phyloP scores from a whole-genome alignment of 176 grass and related monocot genomes.

The Metroxylon sagu region DNA sequence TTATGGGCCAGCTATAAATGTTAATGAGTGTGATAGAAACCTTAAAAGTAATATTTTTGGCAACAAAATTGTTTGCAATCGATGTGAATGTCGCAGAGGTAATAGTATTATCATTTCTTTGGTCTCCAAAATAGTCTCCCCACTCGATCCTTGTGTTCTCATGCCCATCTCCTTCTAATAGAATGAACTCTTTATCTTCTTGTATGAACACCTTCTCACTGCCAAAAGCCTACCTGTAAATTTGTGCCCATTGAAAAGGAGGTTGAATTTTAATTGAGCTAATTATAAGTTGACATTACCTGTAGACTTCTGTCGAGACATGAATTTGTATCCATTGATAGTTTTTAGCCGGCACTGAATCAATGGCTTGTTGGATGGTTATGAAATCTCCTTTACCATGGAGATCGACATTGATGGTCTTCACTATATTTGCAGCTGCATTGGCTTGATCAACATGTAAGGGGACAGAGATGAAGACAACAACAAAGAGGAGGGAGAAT shows the following conservation, averaged over 20 bases:
- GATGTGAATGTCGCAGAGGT: slow-evolving; percentile 36
- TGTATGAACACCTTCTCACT: slow-evolving; percentile 49
- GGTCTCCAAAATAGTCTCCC: slow-evolving; percentile 22
- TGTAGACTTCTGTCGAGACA: slow-evolving; percentile 38
- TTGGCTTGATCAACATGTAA: too few species aligned
- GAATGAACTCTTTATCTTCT: slow-evolving; percentile 27
- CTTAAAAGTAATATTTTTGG: slow-evolving; percentile 1
- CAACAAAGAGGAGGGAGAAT: too few species aligned
- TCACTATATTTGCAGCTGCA: neutral
- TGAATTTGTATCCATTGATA: slow-evolving; percentile 37
- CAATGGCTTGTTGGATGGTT: slow-evolving; percentile 31
- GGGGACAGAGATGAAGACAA: too few species aligned
- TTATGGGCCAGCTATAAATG: neutral
- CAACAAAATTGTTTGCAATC: slow-evolving; percentile 14
- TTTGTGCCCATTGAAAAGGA: neutral
- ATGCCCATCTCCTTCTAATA: slow-evolving; percentile 41
- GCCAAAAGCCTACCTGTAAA: neutral
- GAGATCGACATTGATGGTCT: neutral
- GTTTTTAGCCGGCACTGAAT: slow-evolving; percentile 30
- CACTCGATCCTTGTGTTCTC: slow-evolving; percentile 34
- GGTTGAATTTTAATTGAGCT: neutral
- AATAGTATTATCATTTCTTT: neutral
- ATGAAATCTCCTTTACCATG: slow-evolving; percentile 15
- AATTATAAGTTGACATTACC: slow-evolving; percentile 6
- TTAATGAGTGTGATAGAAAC: neutral